phyloP scores from a whole-genome alignment of 1,284 basidiomycete species.

The Rhodotorula sp. region DNA sequence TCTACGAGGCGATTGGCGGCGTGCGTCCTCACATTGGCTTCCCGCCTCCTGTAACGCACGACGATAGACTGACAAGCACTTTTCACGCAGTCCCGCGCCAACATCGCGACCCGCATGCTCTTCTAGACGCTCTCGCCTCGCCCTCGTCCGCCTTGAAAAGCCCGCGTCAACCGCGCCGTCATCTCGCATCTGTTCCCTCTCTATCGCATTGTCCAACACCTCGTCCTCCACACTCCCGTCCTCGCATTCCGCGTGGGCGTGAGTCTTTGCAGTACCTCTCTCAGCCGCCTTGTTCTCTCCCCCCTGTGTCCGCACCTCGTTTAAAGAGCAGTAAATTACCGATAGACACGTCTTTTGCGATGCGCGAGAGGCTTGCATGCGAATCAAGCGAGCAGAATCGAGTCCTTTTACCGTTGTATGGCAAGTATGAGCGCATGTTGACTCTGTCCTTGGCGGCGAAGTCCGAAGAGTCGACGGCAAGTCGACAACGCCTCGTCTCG shows the following conservation, averaged over 20 bases:
- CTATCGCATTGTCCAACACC: neutral
- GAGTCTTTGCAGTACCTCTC: neutral
- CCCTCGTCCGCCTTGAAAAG: neutral
- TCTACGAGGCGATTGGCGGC: conserved; percentile 71
- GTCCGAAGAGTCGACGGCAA: too few species aligned
- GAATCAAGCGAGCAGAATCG: neutral
- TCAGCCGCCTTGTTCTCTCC: too few species aligned
- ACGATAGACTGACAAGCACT: neutral
- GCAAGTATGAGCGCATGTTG: too few species aligned
- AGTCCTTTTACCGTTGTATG: neutral
- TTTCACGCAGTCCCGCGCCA: conserved; percentile 57
- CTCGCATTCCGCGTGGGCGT: neutral
- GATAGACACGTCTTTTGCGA: neutral
- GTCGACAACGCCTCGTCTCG: too few species aligned
- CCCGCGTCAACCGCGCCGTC: conserved; percentile 9
- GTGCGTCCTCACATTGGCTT: neutral
- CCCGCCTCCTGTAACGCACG: neutral
- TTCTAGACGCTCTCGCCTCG: conserved; percentile 20
- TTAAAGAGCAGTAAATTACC: neutral
- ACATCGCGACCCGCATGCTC: conserved; percentile 83
- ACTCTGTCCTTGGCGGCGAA: too few species aligned
- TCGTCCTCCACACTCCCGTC: neutral
- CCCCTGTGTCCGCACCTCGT: neutral
- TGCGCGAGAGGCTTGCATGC: too few species aligned
- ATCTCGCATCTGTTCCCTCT: neutral